Base-by-base conservation (phyloP, 2,329 filamentous ascomycete species). In the Penicillium sp. region DNA sequence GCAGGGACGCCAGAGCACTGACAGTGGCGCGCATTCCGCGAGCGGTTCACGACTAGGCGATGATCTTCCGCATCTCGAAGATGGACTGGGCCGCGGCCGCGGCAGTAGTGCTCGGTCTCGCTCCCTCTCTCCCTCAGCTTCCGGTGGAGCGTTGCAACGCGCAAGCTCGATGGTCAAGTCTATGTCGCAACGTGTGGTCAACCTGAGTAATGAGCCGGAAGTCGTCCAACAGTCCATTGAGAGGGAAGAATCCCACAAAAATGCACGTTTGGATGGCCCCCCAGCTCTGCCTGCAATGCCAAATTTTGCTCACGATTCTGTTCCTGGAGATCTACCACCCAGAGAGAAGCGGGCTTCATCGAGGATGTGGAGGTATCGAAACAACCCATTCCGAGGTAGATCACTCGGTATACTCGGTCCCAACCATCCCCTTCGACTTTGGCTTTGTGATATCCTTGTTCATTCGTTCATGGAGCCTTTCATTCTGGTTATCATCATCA, bases 171-270 rank as follows among this genome's bases (percentile, higher is more conserved):
- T 89, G 54, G 80, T 90, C 66, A 79, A 85, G 49, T 81, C 81
- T 52, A 94, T 98, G 81, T 97, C 94, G 20, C 90, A 96, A 70
- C 87, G 93, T 72, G 90, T 98, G 40, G 93, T 98, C 59, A 97
- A 97, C 60, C 79, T 98, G 56, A 95, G 89, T 67, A 94, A 94
- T 60, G 93, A 97, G 58, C 84, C 84, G 4, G 87, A 96, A 54
- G 71, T 87, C 14, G 75, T 90, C 11, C 88, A 95, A 62, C 81
- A 85, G 47, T 81, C 79, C 36, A 75, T 82, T 16, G 76, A 80
- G 28, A 75, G 70, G 72, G 72, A 83, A 71, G 63, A 65, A 41
- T 61, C 58, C 10, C 53, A 82, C 70, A 54, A 74, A 69, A 53
- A 77, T 65, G 60, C 72, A 48, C 58, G 77, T 69, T 58, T 78